Percentiles rank a stretch among this genome's conserved stretches.
These are phyloP conservation scores for Cutaneotrichosporon daszewskae DNA, from an alignment of 1,284 basidiomycete genomes.

Conservation along the genomic window DNA sequence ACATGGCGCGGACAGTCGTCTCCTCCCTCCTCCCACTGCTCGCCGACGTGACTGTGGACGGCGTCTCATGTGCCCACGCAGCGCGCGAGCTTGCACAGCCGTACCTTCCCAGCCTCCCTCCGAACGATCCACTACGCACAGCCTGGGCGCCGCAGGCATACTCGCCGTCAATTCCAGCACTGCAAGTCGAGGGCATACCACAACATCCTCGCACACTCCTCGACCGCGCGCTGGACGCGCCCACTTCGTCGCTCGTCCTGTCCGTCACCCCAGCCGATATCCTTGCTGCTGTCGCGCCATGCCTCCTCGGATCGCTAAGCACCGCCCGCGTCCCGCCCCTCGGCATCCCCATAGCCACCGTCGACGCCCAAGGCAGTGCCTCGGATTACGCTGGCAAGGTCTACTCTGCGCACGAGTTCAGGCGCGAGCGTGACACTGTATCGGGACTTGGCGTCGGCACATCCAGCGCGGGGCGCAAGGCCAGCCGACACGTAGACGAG, in stretches of 20 bases:
- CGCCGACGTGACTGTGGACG: neutral
- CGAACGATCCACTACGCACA: conserved; percentile 1
- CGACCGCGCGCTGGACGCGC: conserved; percentile 6
- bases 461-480: conserved; percentile 16
- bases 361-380: conserved; percentile 2
- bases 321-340: conserved; percentile 12
- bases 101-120: neutral
- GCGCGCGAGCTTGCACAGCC: neutral
- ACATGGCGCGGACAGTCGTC: conserved; percentile 7
- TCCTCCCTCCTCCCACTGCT: neutral
- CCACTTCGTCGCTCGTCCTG: neutral
- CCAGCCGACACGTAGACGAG: conserved; percentile 18
- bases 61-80: neutral
- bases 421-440: conserved; percentile 16
- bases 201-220: neutral
- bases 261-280: conserved; percentile 6
- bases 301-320: conserved; percentile 6
- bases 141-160: neutral
- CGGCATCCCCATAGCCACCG: conserved; percentile 9
- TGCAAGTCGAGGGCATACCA: neutral
- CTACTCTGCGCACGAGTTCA: conserved; percentile 22
- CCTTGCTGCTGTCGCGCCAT: conserved; percentile 11
- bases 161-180: neutral
- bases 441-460: conserved; percentile 13
- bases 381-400: conserved; percentile 20